Base-by-base conservation (phyloP, 805 yeast species). In the Teunomyces funiuensis region DNA sequence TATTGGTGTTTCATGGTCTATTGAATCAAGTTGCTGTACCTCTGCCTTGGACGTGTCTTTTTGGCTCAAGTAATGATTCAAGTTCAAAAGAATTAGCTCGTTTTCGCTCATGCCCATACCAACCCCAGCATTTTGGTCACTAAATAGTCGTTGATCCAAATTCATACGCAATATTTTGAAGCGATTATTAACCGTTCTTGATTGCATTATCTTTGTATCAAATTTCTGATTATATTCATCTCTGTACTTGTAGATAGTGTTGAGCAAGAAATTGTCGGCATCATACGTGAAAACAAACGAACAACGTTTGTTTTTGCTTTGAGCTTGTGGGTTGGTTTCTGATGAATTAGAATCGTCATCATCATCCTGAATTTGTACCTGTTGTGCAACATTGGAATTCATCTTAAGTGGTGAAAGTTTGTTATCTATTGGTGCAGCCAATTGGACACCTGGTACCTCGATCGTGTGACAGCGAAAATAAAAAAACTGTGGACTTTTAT, bases 251-350 rank as follows among this genome's bases (percentile, higher is more conserved):
- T 28, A 39, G 6, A 58, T 54, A 16, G 58, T 43, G 20, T 43
- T 43, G 13, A 60, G 40, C 2, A 60, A 47, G 28, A 27, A 36
- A 23, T 54, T 48, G 37, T 60, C 65, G 3, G 56, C 45, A 36
- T 54, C 61, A 36, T 53, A 58, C 14, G 62, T 58, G 43, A 58
- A 60, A 29, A 45, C 52, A 40, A 56, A 57, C 25, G 52, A 54
- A 23, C 42, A 38, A 28, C 50, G 37, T 40, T 44, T 48, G 22
- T 14, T 16, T 13, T 15, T 18, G 30, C 20, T n/a, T 2, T 6
- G 36, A 8, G 13, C 3, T 19, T 16, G 19, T 11, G 13, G 27
- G 37, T 23, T n/a, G 9, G 25, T 7, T 22, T 6, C 25, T 9
- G 9, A 5, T 8, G 25, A 22, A 9, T 8, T 22, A 11, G 3